phyloP scores from a whole-genome alignment of 176 grass and related monocot genomes.

The Oryza longistaminata region DNA sequence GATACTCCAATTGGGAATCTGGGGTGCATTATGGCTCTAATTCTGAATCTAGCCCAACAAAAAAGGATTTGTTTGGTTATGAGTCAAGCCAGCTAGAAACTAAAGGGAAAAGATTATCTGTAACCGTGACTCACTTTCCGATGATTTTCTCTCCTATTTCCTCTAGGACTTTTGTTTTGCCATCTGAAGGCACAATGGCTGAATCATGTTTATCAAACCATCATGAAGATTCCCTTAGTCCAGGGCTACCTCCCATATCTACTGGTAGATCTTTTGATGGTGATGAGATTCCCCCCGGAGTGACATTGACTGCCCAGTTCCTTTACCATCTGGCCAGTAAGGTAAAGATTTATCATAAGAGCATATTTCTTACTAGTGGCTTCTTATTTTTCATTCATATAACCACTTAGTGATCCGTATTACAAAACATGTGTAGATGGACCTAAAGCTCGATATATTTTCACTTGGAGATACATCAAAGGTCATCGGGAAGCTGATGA shows the following conservation, averaged over 20 bases:
- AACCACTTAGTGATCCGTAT: constrained; percentile 34
- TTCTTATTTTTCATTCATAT: constrained; percentile 12
- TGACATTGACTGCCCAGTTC: constrained; percentile 83
- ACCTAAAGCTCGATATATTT: constrained; percentile 98
- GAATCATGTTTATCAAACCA: constrained; percentile 72
- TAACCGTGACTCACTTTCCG: constrained; percentile 80
- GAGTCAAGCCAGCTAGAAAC: constrained; percentile 40
- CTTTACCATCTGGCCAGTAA: constrained; percentile 92
- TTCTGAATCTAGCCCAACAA: constrained; percentile 41
- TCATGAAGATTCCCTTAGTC: constrained; percentile 79
- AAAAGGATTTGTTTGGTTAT: constrained; percentile 43
- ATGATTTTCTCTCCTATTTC: constrained; percentile 91
- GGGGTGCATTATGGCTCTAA: constrained; percentile 47
- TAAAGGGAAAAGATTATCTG: constrained; percentile 48
- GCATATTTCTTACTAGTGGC: neutral
- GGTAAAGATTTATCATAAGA: constrained; percentile 49
- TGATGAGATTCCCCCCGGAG: constrained; percentile 79
- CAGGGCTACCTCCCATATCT: constrained; percentile 74
- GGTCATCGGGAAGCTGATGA: constrained; percentile 90
- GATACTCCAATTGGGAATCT: constrained; percentile 38
- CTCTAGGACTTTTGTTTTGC: constrained; percentile 74
- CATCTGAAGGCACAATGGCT: constrained; percentile 77
- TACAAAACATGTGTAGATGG: constrained; percentile 67
- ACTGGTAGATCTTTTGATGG: constrained; percentile 66
- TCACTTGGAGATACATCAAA: constrained; percentile 91